Percentiles rank a stretch among this genome's conserved stretches.
Conservation (phyloP, 2,329 filamentous ascomycete genomes). For the Diaporthe capsici region DNA sequence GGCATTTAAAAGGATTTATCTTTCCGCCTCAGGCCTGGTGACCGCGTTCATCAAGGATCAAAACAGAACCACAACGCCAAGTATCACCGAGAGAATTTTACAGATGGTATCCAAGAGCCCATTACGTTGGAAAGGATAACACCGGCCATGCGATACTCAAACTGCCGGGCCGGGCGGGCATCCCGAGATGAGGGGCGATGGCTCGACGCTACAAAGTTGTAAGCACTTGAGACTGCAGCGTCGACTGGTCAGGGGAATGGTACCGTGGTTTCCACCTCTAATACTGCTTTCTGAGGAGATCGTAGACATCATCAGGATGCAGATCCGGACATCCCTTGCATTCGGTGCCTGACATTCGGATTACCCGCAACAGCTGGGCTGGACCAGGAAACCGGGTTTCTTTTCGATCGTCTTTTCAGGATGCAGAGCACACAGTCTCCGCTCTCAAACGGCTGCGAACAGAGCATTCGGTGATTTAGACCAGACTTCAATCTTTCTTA, state of each 20-base stretch:
- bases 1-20: not conserved
- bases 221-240: not conserved
- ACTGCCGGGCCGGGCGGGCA: conserved; percentile 9
- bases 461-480: not conserved
- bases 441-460: no score
- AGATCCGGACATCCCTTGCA: not conserved
- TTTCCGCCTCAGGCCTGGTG: not conserved
- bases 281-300: not conserved
- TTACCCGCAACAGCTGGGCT: not conserved
- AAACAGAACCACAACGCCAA: not conserved
- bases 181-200: conserved; percentile 8
- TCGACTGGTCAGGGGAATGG: not conserved
- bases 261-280: not conserved
- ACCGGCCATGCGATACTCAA: not conserved
- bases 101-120: no score
- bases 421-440: not conserved
- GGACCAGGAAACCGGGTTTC: not conserved
- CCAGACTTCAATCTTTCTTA: no score
- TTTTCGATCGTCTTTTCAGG: no score
- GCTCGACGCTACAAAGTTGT: not conserved
- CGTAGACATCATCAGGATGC: not conserved
- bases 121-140: not conserved
- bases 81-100: not conserved
- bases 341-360: not conserved
- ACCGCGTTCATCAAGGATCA: not conserved